These are phyloP conservation scores for Saussurea involucrata DNA, from an alignment of 129 eudicot genomes.

Conservation along the genomic window DNA sequence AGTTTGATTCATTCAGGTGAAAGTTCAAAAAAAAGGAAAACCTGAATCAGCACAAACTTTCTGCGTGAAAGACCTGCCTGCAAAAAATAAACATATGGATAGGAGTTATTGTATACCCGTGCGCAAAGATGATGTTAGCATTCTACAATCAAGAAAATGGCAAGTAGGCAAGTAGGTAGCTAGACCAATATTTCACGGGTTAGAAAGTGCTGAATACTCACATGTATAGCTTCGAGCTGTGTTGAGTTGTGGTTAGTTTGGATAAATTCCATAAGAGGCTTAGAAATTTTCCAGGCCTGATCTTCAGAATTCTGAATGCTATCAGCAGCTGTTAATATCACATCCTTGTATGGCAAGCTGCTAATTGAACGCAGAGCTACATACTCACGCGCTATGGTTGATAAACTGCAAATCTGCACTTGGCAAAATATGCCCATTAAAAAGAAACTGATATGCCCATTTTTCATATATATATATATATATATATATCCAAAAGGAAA, in stretches of 20 bases:
- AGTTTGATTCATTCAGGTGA: conserved; percentile 1
- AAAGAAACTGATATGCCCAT: neutral
- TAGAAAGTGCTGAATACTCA: conserved; percentile 39
- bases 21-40: conserved; percentile 20
- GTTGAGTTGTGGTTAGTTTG: conserved; percentile 73
- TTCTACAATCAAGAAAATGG: neutral
- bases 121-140: neutral
- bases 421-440: conserved; percentile 4
- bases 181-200: neutral
- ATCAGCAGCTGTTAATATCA: conserved; percentile 71
- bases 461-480: neutral
- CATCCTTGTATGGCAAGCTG: conserved; percentile 78
- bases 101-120: neutral
- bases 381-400: conserved; percentile 94
- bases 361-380: conserved; percentile 80
- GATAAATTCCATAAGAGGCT: conserved; percentile 63
- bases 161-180: neutral
- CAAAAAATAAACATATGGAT: conserved; percentile 26
- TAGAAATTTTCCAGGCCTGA: conserved; percentile 80
- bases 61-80: conserved; percentile 98
- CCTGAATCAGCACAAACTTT: conserved; percentile 90
- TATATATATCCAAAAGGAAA: neutral
- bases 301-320: conserved; percentile 45
- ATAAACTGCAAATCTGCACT: conserved; percentile 88
- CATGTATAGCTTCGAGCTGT: conserved; percentile 76